Evolutionary conservation across 441 rosid species (phyloP).

Genomic region (Eutrema salsugineum): DNA sequence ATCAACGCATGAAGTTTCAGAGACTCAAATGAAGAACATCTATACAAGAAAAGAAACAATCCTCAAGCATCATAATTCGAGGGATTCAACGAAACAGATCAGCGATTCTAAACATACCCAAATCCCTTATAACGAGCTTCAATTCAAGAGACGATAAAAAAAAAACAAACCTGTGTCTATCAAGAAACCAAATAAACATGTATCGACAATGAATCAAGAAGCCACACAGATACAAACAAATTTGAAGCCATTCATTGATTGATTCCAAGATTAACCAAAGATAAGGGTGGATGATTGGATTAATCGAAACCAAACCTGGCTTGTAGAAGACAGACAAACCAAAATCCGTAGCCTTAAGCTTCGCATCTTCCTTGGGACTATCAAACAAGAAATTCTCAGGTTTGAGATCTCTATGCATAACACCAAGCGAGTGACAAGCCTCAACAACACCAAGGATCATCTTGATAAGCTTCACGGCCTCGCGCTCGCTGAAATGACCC

Average conservation of each 20-base stretch:
- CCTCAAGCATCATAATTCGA: not conserved
- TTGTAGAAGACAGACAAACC: conserved; percentile 58
- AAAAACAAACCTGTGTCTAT: not conserved
- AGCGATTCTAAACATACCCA: too few relatives aligned
- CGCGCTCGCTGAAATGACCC: conserved; percentile 55
- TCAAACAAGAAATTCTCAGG: conserved; percentile 64
- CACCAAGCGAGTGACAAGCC: conserved; percentile 60
- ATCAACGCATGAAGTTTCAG: not conserved
- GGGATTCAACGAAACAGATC: too few relatives aligned
- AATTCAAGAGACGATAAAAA: not conserved
- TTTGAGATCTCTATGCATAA: conserved; percentile 58
- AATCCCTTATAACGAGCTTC: not conserved
- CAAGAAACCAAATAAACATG: not conserved
- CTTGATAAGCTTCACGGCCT: conserved; percentile 55
- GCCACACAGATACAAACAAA: not conserved
- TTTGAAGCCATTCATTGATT: not conserved
- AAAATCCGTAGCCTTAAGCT: conserved; percentile 54
- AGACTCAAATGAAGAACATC: not conserved
- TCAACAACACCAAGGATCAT: conserved; percentile 53
- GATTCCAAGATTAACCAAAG: not conserved
- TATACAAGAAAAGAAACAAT: not conserved
- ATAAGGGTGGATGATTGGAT: not conserved
- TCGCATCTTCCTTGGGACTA: conserved; percentile 43
- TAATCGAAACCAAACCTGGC: conserved; percentile 38
- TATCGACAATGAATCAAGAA: not conserved